Evolutionary conservation across 2,329 filamentous ascomycete genomes (phyloP).

Genomic region (Pseudocercospora eumusae): DNA sequence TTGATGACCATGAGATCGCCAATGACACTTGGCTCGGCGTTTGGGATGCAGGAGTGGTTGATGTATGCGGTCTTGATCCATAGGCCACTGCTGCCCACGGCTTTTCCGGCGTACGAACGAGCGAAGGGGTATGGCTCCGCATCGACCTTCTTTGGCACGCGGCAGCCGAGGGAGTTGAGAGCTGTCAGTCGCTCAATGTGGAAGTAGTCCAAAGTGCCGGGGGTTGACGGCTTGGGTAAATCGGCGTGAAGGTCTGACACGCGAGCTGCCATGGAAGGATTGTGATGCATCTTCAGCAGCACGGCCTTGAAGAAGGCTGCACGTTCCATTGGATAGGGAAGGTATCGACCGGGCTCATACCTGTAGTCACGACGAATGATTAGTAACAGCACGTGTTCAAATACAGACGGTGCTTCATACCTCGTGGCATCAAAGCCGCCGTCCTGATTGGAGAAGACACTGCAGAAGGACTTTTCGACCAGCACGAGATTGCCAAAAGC

Average conservation of each 20-base stretch:
- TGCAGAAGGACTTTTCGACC: constrained; percentile 29
- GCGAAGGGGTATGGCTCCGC: background rate
- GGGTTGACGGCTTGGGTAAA: background rate
- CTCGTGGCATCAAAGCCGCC: background rate
- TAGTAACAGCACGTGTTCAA: background rate
- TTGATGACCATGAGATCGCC: constrained; percentile 58
- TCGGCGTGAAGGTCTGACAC: background rate
- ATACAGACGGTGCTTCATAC: background rate
- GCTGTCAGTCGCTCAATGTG: background rate
- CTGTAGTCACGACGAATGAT: background rate
- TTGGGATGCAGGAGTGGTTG: constrained; percentile 57
- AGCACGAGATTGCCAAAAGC: constrained; percentile 16
- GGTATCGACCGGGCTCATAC: background rate
- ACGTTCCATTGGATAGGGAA: background rate
- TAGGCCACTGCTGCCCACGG: constrained; percentile 41
- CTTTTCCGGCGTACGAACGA: background rate
- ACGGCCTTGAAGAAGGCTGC: constrained; percentile 1
- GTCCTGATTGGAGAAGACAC: constrained; percentile 18
- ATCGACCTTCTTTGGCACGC: background rate
- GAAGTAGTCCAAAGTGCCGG: background rate
- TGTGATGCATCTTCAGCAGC: background rate
- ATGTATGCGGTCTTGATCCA: constrained; percentile 54
- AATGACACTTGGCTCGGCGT: constrained; percentile 53
- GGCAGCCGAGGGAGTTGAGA: background rate
- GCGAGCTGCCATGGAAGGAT: background rate